Base-by-base conservation (phyloP, 495 filamentous ascomycete genomes). In the Penicillium arizonense region DNA sequence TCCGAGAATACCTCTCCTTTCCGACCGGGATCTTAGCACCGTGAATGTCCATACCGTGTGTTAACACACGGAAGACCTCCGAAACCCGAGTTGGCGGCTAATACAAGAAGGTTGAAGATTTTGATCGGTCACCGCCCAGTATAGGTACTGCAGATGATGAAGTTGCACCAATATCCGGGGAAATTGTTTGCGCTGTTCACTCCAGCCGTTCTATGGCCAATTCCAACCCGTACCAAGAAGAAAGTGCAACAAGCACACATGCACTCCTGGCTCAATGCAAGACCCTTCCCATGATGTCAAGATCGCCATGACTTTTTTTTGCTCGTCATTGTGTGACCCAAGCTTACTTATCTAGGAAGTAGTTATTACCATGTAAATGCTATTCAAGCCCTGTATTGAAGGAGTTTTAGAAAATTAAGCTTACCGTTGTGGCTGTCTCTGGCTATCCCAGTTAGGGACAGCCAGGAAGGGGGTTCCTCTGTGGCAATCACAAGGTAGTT, bases 291-390 rank as follows among this genome's bases (percentile, higher is more conserved):
- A 58, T 61, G 54, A 57, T 67, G 52, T 59, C 30, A 30, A 50
- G 55, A 53, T 61, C 35, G 51, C 16, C 16, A 45, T 45, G 46
- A 44, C 13, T 44, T 50, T 40, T 50, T 40, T 18, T 56, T 33
- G 44, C 54, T 53, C 54, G 56, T 59, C 62, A 61, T 60, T 61
- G 62, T 68, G 50, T 41, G 24, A 68, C 59, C 33, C 44, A 60
- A 24, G 14, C 9, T 26, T 23, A 34, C 21, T 39, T 34, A 18
- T 43, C 18, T 45, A 36, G 51, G 44, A 12, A 42, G 41, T 13
- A 11, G 24, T 44, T 2, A 32, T 30, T 14, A 32, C 20, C 21
- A 53, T 53, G 40, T 35, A 24, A 50, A 43, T 46, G 37, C 48
- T 21, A 44, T 21, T 40, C 9, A 23, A 46, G 40, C 37, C 23